Evolutionary conservation across 75 land plant species (phyloP).

Genomic region (Cunninghamia lanceolata): DNA sequence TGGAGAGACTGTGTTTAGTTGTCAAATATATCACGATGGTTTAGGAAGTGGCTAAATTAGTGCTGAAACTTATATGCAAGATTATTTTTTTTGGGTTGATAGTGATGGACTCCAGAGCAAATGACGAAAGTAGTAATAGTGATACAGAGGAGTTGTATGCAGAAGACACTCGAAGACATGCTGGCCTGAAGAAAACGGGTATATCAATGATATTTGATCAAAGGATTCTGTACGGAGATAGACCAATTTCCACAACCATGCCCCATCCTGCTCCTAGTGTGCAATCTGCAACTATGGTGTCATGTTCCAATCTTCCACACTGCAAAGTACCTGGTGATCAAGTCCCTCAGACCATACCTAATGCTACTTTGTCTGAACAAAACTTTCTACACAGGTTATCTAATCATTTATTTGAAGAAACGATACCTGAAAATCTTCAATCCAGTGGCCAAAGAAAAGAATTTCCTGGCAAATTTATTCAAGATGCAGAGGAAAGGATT

Average conservation of each 20-base stretch:
- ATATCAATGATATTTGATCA: background rate
- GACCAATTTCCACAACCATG: background rate
- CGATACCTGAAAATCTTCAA: background rate
- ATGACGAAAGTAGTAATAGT: conserved; percentile 13
- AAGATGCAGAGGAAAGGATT: conserved; percentile 9
- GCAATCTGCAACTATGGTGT: background rate
- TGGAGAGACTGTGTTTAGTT: too few species aligned
- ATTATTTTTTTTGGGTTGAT: conserved; percentile 9
- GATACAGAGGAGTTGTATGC: conserved; percentile 15
- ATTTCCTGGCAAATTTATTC: background rate
- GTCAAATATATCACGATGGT: background rate
- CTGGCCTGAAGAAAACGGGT: conserved; percentile 4
- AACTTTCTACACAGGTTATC: conserved; percentile 7
- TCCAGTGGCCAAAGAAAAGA: conserved; percentile 4
- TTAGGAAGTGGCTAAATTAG: conserved; percentile 8
- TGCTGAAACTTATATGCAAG: conserved; percentile 12
- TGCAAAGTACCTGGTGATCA: background rate
- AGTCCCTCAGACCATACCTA: background rate
- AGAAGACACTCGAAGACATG: conserved; percentile 3
- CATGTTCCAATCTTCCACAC: conserved; percentile 7
- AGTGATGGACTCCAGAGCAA: conserved; percentile 12
- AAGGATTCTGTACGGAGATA: background rate
- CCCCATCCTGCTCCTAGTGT: background rate
- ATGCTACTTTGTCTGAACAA: conserved; percentile 5
- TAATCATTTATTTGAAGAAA: conserved; percentile 6